Percentiles rank a stretch among this genome's conserved stretches.
Evolutionary conservation across 169 alveolate genomes (phyloP).

Genomic region (Plasmodium coatneyi): DNA sequence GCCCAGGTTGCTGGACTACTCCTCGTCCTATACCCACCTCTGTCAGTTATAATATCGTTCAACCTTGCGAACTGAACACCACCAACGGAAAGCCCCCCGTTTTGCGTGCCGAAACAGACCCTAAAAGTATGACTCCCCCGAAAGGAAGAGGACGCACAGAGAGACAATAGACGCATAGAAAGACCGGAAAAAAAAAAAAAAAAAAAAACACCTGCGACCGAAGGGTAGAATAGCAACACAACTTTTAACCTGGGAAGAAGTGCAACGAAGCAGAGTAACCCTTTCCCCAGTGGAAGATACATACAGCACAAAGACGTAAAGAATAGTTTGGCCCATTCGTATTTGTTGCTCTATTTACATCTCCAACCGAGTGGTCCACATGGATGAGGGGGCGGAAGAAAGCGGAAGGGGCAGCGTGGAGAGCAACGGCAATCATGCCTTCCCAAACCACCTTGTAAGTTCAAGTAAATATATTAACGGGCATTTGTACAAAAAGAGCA

Average conservation of each 20-base stretch:
- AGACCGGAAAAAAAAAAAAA: not conserved
- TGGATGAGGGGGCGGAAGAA: not conserved
- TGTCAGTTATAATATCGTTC: not conserved
- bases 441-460: not conserved
- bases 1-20: not conserved
- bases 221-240: not conserved
- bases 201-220: not conserved
- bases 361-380: not conserved
- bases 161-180: not conserved
- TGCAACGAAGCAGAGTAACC: not conserved
- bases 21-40: not conserved
- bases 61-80: not conserved
- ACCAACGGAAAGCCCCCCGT: not conserved
- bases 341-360: not conserved
- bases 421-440: not conserved
- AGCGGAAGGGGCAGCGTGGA: not conserved
- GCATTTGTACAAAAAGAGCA: not conserved
- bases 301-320: not conserved
- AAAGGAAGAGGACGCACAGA: not conserved
- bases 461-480: not conserved
- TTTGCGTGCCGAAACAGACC: not conserved
- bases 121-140: not conserved
- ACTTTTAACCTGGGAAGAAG: not conserved
- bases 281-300: not conserved
- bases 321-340: not conserved